Evolutionary conservation across 2,329 filamentous ascomycete species (phyloP), one percentile per base, ranked within the genome.

Genomic region (Fusarium anthophilum): DNA sequence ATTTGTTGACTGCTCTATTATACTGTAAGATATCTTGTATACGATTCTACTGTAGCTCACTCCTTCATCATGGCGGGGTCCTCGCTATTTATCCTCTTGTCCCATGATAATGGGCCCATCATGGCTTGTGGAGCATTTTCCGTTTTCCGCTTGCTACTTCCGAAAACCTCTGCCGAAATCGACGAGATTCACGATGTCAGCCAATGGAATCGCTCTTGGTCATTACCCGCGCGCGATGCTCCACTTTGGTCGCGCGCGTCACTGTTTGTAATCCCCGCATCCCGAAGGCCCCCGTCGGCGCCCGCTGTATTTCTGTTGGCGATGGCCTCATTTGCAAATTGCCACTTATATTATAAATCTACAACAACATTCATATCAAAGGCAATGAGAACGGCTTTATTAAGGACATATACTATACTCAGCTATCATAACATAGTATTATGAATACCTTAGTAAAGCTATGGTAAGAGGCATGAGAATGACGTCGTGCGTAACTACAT

Each of bases 291-390:
- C 32, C 32, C 32, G 32, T 37, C 37, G 59, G 59, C 59, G 57
- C 48, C 35, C 41, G 32, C 37, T 38, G 20, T 37, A 15, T 22
- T 22, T 13, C 24, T 17, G 14, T 32, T 64, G 9, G 48, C 6
- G 37, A 44, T 61, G 44, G 44, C 37, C 45, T 64, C 62, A 51
- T 56, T 73, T 82, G 56, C 80, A 80, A 80, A 79, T 88, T 38
- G 41, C 55, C 53, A 83, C 72, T 63, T 76, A 82, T 68, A 83
- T 78, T 37, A 58, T 38, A 37, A 58, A 58, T 58, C 32, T 22
- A 38, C 32, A 24, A 18, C 18, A 58, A 28, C 15, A 20, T 11
- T 30, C 8, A 37, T 14, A 18, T 51, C 14, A 24, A 18, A 30
- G 15, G 15, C 5, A 12, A 37, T 28, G 55, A 28, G 30, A 22